phyloP scores from a whole-genome alignment of 2,329 filamentous ascomycete genomes.

The Aspergillus eucalypticola region DNA sequence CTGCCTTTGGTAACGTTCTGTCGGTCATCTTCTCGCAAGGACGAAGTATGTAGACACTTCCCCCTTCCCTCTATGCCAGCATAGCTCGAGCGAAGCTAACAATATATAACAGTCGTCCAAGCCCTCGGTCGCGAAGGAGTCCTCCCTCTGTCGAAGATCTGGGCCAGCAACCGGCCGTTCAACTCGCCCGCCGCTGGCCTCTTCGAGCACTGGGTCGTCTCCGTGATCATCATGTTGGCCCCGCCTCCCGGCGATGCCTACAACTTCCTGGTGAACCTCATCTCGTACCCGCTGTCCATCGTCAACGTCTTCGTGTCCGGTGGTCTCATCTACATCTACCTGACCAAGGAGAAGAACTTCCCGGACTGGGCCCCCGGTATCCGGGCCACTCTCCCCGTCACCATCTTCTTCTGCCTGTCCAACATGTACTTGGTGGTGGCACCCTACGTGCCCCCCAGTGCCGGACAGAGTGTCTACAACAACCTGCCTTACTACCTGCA shows the following conservation, averaged over 20 bases:
- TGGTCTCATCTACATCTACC: conserved; percentile 52
- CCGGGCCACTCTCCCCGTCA: conserved; percentile 52
- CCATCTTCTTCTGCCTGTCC: conserved; percentile 54
- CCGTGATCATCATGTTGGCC: conserved; percentile 64
- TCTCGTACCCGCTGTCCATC: conserved; percentile 46
- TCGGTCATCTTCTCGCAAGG: conserved; percentile 56
- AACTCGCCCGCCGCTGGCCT: conserved; percentile 61
- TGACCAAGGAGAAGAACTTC: conserved; percentile 36
- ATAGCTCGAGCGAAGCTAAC: conserved; percentile 6
- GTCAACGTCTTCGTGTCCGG: conserved; percentile 54
- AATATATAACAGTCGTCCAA: conserved; percentile 35
- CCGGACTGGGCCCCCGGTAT: conserved; percentile 53
- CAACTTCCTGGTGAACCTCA: conserved; percentile 57
- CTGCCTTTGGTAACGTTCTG: conserved; percentile 62
- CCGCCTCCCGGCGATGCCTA: conserved; percentile 69
- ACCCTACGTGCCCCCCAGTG: conserved; percentile 53
- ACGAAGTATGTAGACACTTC: conserved; percentile 32
- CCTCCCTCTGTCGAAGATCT: conserved; percentile 65
- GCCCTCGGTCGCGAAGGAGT: conserved; percentile 71
- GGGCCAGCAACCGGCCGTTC: conserved; percentile 69
- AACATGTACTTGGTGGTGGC: conserved; percentile 56
- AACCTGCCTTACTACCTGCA: conserved; percentile 56
- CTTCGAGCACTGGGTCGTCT: conserved; percentile 67
- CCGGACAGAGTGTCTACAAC: conserved; percentile 53
- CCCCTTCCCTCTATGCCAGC: no score